Conservation (phyloP, 2,329 filamentous ascomycete genomes). For the Teratosphaeriaceae sp. region DNA sequence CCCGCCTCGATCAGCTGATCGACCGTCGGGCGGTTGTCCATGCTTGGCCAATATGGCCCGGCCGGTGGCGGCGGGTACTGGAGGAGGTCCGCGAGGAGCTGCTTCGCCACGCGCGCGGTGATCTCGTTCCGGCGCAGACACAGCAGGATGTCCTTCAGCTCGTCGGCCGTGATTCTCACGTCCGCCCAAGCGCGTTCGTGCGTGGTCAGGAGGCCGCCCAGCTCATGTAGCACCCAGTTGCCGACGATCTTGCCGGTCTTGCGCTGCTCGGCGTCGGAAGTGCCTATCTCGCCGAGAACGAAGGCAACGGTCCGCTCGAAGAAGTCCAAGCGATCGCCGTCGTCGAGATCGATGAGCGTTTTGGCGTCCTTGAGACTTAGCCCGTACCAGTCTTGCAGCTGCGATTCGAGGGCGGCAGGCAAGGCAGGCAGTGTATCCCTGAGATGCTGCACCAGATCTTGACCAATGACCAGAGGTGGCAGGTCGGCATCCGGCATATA, state of each 20-base stretch:
- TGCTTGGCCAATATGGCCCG: not conserved
- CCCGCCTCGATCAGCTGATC: constrained; percentile 50
- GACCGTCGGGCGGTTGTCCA: constrained; percentile 33
- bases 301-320: constrained; percentile 60
- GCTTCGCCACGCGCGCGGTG: constrained; percentile 53
- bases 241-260: constrained; percentile 44
- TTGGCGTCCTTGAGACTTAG: constrained; percentile 77
- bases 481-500: constrained; percentile 98
- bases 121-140: constrained; percentile 38
- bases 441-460: constrained; percentile 61
- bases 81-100: constrained; percentile 49
- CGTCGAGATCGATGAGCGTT: constrained; percentile 68
- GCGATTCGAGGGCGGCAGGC: constrained; percentile 60
- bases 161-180: constrained; percentile 31
- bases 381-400: constrained; percentile 50
- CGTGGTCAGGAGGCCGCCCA: constrained; percentile 41
- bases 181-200: constrained; percentile 33
- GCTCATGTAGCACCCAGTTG: constrained; percentile 54
- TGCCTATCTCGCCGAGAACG: not conserved
- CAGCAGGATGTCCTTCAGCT: constrained; percentile 40
- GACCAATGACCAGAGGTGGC: constrained; percentile 66
- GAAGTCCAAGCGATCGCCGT: constrained; percentile 74
- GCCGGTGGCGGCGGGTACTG: constrained; percentile 22
- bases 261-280: constrained; percentile 12
- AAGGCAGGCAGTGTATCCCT: constrained; percentile 57